These are phyloP conservation scores for Bruguiera parviflora DNA, from an alignment of 345 rosid species.

Conservation along the genomic window DNA sequence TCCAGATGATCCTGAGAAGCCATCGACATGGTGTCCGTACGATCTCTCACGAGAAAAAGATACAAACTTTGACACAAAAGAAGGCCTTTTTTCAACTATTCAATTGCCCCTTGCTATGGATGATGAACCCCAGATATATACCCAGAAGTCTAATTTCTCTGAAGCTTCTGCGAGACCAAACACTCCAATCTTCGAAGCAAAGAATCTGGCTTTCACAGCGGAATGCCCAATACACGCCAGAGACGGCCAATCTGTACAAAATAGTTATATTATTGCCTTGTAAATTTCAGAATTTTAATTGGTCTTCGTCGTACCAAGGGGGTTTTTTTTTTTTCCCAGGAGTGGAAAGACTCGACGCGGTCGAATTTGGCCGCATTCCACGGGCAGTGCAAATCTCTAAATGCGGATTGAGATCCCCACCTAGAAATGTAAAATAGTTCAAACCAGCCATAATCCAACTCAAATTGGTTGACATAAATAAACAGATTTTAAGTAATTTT, in stretches of 20 bases:
- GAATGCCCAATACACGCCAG: background rate
- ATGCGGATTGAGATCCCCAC: too few species aligned
- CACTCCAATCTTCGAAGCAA: background rate
- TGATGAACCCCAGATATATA: background rate
- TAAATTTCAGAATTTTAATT: background rate
- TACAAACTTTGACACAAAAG: background rate
- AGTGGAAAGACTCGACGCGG: too few species aligned
- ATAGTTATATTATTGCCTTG: background rate
- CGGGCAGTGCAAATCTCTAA: too few species aligned
- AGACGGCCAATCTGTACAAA: background rate
- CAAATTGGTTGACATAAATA: too few species aligned
- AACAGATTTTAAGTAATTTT: too few species aligned
- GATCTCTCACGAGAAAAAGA: background rate
- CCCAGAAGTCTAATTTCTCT: background rate
- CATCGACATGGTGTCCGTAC: constrained; percentile 33
- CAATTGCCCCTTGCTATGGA: background rate
- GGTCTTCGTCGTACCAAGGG: too few species aligned
- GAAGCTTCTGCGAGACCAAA: background rate
- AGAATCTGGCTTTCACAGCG: background rate
- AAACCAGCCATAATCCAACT: too few species aligned
- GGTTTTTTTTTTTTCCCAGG: too few species aligned
- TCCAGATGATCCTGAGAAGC: constrained; percentile 60
- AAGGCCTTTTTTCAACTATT: background rate
- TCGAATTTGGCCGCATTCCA: too few species aligned
- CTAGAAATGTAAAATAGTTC: too few species aligned